A percentile compares a stretch with the other conserved stretches of the same genome.
These are phyloP conservation scores for Sugiyamaella paludigena DNA, from an alignment of 1,139 yeast species.

Conservation along the genomic window DNA sequence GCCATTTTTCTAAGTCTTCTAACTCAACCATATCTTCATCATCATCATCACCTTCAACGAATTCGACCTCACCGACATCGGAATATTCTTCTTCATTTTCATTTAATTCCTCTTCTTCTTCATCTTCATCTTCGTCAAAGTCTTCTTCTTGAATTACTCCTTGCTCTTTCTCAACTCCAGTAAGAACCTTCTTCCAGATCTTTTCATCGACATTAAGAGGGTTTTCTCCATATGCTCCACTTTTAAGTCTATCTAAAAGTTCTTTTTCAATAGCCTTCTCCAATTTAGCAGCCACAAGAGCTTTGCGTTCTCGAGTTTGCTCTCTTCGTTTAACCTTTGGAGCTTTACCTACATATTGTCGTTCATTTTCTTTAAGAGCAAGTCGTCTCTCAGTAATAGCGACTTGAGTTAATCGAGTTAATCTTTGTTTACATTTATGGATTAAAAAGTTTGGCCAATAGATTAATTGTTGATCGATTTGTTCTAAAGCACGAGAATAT, in stretches of 20 bases:
- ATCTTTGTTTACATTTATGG: constrained; percentile 93
- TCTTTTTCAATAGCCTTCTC: constrained; percentile 97
- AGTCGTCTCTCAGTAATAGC: constrained; percentile 94
- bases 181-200: constrained; percentile 91
- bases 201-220: constrained; percentile 95
- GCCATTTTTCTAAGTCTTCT: constrained; percentile 36
- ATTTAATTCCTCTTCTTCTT: constrained; percentile 44
- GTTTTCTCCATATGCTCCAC: constrained; percentile 97
- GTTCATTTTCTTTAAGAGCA: constrained; percentile 86
- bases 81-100: constrained; percentile 42
- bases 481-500: constrained; percentile 80
- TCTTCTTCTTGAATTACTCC: constrained; percentile 64
- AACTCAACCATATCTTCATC: constrained; percentile 36
- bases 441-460: constrained; percentile 92
- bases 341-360: constrained; percentile 87
- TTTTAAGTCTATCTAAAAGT: constrained; percentile 85
- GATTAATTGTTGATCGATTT: constrained; percentile 78
- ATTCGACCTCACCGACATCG: constrained; percentile 59
- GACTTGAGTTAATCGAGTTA: constrained; percentile 91
- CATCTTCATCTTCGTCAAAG: constrained; percentile 61
- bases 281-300: constrained; percentile 92
- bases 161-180: constrained; percentile 59
- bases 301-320: constrained; percentile 91
- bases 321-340: constrained; percentile 95
- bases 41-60: constrained; percentile 67